Conservation (phyloP, 2,329 filamentous ascomycete genomes). For the Trichoderma sp. region DNA sequence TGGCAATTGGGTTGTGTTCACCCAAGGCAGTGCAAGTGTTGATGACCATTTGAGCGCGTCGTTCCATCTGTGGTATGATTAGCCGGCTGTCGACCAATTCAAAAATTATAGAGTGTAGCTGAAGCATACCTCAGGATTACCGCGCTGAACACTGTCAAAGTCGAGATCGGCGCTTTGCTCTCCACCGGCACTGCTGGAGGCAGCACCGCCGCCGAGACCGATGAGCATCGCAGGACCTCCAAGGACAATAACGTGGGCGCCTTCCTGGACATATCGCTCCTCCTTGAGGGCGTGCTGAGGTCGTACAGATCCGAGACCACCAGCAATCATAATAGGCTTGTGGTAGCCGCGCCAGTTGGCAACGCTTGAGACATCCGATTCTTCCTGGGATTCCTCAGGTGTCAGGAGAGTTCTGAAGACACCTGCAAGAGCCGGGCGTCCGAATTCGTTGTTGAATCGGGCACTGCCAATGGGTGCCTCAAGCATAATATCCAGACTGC, state of each 20-base stretch:
- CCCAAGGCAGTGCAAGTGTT: constrained; percentile 88
- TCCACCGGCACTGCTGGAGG: constrained; percentile 84
- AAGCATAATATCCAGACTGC: constrained; percentile 94
- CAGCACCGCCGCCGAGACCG: constrained; percentile 90
- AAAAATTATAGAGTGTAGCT: background rate
- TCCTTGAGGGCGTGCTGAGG: constrained; percentile 90
- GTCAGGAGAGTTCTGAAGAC: constrained; percentile 89
- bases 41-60: constrained; percentile 96
- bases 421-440: constrained; percentile 80
- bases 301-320: constrained; percentile 87
- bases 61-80: constrained; percentile 60
- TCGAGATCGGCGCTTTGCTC: constrained; percentile 90
- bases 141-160: constrained; percentile 94
- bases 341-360: constrained; percentile 78
- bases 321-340: constrained; percentile 98
- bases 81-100: background rate
- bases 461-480: constrained; percentile 95
- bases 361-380: constrained; percentile 40
- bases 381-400: constrained; percentile 18
- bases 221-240: constrained; percentile 98
- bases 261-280: constrained; percentile 72
- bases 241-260: constrained; percentile 88
- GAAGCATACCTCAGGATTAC: constrained; percentile 69
- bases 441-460: constrained; percentile 97
- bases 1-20: constrained; percentile 81